phyloP scores from a whole-genome alignment of 2,329 filamentous ascomycete species.

The Dactylellina leptospora region DNA sequence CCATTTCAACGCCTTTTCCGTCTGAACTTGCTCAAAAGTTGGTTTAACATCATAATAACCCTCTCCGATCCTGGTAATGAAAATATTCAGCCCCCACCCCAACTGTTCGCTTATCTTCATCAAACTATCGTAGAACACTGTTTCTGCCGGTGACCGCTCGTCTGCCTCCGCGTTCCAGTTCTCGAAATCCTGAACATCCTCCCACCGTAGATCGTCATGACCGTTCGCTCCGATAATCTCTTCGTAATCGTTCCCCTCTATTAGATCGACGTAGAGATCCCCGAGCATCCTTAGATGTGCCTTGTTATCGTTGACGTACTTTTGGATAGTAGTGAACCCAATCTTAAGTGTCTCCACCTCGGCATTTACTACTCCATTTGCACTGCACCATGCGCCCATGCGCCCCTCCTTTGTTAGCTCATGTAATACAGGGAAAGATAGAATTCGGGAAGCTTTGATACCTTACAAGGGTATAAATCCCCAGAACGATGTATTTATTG shows the following conservation, averaged over 20 bases:
- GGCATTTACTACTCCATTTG: background rate
- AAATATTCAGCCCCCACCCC: background rate
- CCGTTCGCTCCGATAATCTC: background rate
- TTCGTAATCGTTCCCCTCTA: constrained; percentile 1
- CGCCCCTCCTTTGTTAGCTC: too few relatives aligned
- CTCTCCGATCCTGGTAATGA: background rate
- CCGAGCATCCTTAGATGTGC: background rate
- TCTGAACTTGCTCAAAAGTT: background rate
- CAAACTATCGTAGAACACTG: background rate
- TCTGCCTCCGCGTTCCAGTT: background rate
- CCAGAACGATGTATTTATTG: too few relatives aligned
- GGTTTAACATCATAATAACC: background rate
- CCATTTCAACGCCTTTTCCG: background rate
- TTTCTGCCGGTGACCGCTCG: background rate
- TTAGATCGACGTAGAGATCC: background rate
- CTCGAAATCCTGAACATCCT: constrained; percentile 1
- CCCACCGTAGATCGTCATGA: background rate
- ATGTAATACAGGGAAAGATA: too few relatives aligned
- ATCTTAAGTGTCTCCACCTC: background rate
- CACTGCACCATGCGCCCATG: too few relatives aligned
- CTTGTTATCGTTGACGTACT: background rate
- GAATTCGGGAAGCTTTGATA: too few relatives aligned
- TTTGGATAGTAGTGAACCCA: background rate
- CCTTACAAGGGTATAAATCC: too few relatives aligned
- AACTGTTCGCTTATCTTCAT: background rate